Evolutionary conservation across 2,329 filamentous ascomycete species (phyloP).

Genomic region (Albophoma yamanashiensis): DNA sequence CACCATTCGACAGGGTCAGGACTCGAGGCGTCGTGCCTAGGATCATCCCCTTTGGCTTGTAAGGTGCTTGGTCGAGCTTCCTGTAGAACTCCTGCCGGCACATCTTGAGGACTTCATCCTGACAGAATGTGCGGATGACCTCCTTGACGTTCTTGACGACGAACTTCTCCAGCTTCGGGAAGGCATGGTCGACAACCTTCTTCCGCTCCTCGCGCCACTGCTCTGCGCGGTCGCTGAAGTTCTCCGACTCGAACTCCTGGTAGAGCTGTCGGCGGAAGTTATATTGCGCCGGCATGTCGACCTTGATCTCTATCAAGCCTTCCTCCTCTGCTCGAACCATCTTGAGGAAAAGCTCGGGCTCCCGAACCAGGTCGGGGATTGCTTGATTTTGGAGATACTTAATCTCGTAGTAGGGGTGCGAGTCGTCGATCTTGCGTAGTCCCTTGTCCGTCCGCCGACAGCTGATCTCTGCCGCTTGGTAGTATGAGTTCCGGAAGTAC

Average conservation of each 20-base stretch:
- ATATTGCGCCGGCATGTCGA: constrained; percentile 65
- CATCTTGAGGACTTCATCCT: constrained; percentile 79
- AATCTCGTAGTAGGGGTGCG: constrained; percentile 94
- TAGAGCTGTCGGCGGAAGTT: constrained; percentile 70
- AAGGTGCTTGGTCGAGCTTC: constrained; percentile 89
- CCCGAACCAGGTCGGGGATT: constrained; percentile 66
- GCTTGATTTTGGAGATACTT: constrained; percentile 92
- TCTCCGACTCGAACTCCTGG: constrained; percentile 83
- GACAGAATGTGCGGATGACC: constrained; percentile 83
- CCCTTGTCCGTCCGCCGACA: constrained; percentile 91
- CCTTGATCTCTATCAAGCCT: constrained; percentile 75
- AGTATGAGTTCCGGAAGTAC: constrained; percentile 73
- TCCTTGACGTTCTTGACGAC: constrained; percentile 93
- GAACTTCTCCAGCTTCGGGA: constrained; percentile 70
- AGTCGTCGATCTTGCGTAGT: constrained; percentile 82
- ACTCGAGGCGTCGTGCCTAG: constrained; percentile 82
- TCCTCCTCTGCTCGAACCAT: constrained; percentile 98
- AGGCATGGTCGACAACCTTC: constrained; percentile 72
- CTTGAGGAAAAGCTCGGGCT: constrained; percentile 84
- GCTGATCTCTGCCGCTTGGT: constrained; percentile 73
- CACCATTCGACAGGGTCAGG: constrained; percentile 76
- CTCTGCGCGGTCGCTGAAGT: constrained; percentile 88
- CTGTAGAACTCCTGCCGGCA: constrained; percentile 84
- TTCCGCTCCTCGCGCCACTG: constrained; percentile 86
- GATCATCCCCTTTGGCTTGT: constrained; percentile 87